Evolutionary conservation across 495 filamentous ascomycete genomes (phyloP).

Genomic region (Aspergillus ostianus): DNA sequence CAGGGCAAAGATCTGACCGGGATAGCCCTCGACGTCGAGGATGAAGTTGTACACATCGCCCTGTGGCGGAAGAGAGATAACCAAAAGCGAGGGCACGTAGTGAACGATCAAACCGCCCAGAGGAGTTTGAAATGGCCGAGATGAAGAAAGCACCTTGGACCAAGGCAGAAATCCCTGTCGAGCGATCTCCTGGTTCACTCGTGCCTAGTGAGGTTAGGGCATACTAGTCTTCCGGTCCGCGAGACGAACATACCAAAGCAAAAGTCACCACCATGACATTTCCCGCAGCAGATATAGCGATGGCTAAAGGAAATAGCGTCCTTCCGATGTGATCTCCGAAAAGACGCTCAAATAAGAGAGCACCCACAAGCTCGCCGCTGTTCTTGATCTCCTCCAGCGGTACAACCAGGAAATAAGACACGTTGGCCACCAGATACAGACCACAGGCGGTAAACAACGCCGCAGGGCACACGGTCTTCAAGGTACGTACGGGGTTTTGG

Average conservation of each 20-base stretch:
- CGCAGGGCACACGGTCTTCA: conserved; percentile 61
- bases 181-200: conserved; percentile 68
- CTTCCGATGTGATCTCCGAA: conserved; percentile 60
- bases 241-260: conserved; percentile 45
- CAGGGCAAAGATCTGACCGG: conserved; percentile 58
- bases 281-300: conserved; percentile 65
- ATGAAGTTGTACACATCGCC: conserved; percentile 73
- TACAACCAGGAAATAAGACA: conserved; percentile 68
- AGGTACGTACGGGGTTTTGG: conserved; percentile 62
- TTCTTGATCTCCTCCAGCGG: conserved; percentile 66
- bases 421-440: conserved; percentile 67
- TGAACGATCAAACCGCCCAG: conserved; percentile 66
- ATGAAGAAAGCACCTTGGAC: conserved; percentile 58
- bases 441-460: conserved; percentile 60
- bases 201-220: conserved; percentile 44
- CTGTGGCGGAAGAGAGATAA: conserved; percentile 62
- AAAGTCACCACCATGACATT: conserved; percentile 81
- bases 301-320: conserved; percentile 57
- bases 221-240: not conserved
- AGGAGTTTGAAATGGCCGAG: conserved; percentile 65
- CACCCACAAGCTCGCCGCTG: conserved; percentile 65
- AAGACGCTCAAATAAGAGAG: conserved; percentile 64
- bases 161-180: conserved; percentile 70
- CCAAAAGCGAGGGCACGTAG: conserved; percentile 63
- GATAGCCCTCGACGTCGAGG: conserved; percentile 70